phyloP scores from a whole-genome alignment of 345 rosid species.

The Zanthoxylum bungeanum region DNA sequence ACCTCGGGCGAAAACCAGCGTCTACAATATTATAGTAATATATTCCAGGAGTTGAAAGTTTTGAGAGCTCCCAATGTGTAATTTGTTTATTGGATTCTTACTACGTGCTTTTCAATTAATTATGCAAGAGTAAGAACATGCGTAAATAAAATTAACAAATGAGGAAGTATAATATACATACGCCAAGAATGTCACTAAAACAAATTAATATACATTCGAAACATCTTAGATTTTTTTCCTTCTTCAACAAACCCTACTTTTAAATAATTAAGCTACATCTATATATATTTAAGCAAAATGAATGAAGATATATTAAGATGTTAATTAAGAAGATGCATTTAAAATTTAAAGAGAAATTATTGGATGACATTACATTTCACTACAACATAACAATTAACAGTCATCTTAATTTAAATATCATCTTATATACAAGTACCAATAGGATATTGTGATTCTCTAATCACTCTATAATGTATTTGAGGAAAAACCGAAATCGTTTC shows the following conservation, averaged over 20 bases:
- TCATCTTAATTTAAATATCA: slow-evolving; percentile 1
- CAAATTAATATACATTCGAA: no score
- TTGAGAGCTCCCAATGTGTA: no score
- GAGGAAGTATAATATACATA: background rate
- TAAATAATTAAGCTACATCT: background rate
- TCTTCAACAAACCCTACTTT: background rate
- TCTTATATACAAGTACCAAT: slow-evolving; percentile 44
- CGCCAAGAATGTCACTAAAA: no score
- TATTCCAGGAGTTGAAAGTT: no score
- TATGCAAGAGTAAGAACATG: background rate
- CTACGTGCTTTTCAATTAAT: no score
- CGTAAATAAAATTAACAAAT: background rate
- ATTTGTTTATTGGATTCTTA: no score
- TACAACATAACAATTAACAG: background rate
- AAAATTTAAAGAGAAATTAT: background rate
- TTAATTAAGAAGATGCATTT: background rate
- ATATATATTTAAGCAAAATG: background rate
- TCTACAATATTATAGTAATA: no score
- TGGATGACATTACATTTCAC: background rate
- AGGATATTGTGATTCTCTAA: no score
- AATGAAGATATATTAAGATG: background rate
- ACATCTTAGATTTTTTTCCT: background rate
- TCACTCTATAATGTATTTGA: no score
- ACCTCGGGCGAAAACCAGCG: no score
- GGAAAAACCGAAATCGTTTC: no score